These are phyloP conservation scores for Magnolia kwangsiensis DNA, from an alignment of 164 flowering plant genomes.

Conservation along the genomic window DNA sequence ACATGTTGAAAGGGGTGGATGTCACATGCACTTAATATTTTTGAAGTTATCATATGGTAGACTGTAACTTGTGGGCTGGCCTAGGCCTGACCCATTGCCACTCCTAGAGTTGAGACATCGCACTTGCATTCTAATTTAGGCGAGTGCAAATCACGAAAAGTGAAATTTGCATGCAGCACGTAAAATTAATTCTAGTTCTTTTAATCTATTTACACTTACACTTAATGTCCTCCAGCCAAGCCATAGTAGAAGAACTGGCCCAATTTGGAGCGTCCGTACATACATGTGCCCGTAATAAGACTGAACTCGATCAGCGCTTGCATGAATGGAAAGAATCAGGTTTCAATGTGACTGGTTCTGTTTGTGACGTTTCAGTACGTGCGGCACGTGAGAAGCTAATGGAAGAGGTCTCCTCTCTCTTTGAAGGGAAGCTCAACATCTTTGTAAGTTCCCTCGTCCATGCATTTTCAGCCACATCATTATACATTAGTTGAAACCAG, in stretches of 20 bases:
- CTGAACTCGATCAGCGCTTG: constrained; percentile 23
- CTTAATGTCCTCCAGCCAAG: constrained; percentile 20
- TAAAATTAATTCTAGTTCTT: too few relatives aligned
- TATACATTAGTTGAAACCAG: too few relatives aligned
- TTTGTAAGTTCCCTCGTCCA: constrained; percentile 22
- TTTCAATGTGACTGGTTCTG: constrained; percentile 30
- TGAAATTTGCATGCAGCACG: too few relatives aligned
- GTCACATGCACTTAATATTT: too few relatives aligned
- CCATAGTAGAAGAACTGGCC: constrained; percentile 40
- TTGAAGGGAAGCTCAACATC: constrained; percentile 36
- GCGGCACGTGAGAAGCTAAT: constrained; percentile 27
- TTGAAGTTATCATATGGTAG: too few relatives aligned
- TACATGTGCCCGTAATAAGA: constrained; percentile 35
- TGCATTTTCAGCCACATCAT: too few relatives aligned
- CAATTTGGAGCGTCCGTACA: constrained; percentile 34
- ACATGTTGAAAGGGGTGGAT: too few relatives aligned
- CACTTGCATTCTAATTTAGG: too few relatives aligned
- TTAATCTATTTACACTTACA: not conserved
- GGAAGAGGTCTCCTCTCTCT: constrained; percentile 21
- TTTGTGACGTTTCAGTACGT: constrained; percentile 24
- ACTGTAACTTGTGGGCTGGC: too few relatives aligned
- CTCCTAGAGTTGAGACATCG: too few relatives aligned
- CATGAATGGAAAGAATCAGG: constrained; percentile 36
- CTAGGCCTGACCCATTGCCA: too few relatives aligned
- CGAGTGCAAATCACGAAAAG: too few relatives aligned